Evolutionary conservation across 306 rosid genomes (phyloP).

Genomic region (Cajanus cajan): DNA sequence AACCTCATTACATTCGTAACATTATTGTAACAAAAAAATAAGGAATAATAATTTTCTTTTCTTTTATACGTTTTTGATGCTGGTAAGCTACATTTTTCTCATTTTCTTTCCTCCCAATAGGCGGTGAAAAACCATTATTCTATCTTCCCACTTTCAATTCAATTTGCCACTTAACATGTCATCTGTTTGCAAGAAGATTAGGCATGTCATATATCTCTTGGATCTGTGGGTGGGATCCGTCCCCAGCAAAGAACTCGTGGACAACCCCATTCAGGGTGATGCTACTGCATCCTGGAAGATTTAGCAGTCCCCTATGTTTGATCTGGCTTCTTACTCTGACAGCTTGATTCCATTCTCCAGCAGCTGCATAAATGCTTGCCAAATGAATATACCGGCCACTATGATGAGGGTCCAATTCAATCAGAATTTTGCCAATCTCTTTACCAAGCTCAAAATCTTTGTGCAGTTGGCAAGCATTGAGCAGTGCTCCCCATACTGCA

Average conservation of each 20-base stretch:
- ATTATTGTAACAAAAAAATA: slow-evolving; percentile 17
- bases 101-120: not conserved
- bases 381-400: slow-evolving; percentile 53
- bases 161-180: not conserved
- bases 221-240: slow-evolving; percentile 36
- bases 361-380: slow-evolving; percentile 52
- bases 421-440: slow-evolving; percentile 48
- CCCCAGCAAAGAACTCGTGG: slow-evolving; percentile 54
- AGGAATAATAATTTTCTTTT: not conserved
- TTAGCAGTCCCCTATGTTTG: slow-evolving; percentile 39
- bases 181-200: slow-evolving; percentile 28
- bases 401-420: slow-evolving; percentile 51
- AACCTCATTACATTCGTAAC: slow-evolving; percentile 10
- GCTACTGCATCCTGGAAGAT: slow-evolving; percentile 53
- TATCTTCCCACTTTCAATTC: not conserved
- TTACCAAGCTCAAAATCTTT: slow-evolving; percentile 49
- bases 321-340: slow-evolving; percentile 49
- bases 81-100: not conserved
- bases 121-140: not conserved
- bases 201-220: slow-evolving; percentile 38
- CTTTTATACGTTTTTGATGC: not conserved
- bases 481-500: slow-evolving; percentile 60
- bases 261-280: slow-evolving; percentile 51
- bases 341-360: slow-evolving; percentile 55
- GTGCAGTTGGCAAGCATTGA: slow-evolving; percentile 52